Conservation (phyloP, 352 stramenopile species). For the Aphanomyces invadans region DNA sequence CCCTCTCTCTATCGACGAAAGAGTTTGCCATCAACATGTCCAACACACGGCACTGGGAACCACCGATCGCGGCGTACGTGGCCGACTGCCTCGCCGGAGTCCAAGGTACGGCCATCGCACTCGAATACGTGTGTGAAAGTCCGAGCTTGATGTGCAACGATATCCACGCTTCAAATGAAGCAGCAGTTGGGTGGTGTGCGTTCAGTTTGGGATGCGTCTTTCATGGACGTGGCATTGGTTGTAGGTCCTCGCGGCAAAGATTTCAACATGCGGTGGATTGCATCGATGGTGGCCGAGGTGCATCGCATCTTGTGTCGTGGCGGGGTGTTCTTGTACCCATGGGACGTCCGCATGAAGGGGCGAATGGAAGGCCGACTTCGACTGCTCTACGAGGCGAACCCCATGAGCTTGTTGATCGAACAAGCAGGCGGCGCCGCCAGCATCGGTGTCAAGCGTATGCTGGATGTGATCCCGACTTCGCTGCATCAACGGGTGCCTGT, state of each 20-base stretch:
- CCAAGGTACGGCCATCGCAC: background rate
- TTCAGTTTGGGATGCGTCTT: background rate
- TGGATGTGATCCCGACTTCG: slow-evolving; percentile 32
- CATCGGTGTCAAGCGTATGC: slow-evolving; percentile 52
- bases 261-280: slow-evolving; percentile 24
- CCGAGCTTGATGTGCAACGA: background rate
- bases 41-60: slow-evolving; percentile 20
- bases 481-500: slow-evolving; percentile 47
- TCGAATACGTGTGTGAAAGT: too few species aligned
- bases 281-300: slow-evolving; percentile 17
- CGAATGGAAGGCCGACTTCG: slow-evolving; percentile 2
- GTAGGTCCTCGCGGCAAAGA: slow-evolving; percentile 6
- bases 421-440: slow-evolving; percentile 28
- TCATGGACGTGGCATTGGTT: background rate
- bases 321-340: slow-evolving; percentile 20
- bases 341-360: slow-evolving; percentile 2
- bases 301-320: slow-evolving; percentile 15
- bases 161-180: background rate
- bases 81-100: slow-evolving; percentile 7
- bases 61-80: slow-evolving; percentile 1
- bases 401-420: slow-evolving; percentile 32
- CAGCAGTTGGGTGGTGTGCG: background rate
- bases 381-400: slow-evolving; percentile 22
- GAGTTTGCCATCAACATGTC: slow-evolving; percentile 24
- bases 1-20: background rate